Percentiles rank a stretch among this genome's conserved stretches.
Evolutionary conservation across 257 asterid genomes (phyloP).

Genomic region (Solanum lignicaule): DNA sequence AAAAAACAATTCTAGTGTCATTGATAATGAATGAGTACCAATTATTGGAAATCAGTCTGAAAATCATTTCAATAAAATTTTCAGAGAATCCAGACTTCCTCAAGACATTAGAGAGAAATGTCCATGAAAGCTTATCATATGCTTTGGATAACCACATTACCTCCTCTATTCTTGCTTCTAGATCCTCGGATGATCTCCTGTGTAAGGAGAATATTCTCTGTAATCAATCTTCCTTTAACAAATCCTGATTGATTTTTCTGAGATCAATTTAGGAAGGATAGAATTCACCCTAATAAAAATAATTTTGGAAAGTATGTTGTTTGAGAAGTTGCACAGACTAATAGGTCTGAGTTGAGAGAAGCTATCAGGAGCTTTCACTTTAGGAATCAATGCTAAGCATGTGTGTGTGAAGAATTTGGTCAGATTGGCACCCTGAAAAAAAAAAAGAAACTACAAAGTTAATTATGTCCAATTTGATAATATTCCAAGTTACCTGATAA

Average conservation of each 20-base stretch:
- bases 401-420: neutral
- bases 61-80: no score
- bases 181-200: neutral
- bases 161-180: neutral
- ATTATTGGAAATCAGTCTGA: no score
- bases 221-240: neutral
- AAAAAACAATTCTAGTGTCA: no score
- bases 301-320: neutral
- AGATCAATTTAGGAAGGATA: neutral
- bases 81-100: no score
- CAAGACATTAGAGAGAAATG: no score
- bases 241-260: neutral
- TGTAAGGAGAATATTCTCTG: neutral
- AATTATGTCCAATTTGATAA: no score
- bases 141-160: neutral
- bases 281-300: neutral
- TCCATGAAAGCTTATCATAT: neutral
- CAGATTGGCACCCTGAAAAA: neutral
- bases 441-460: no score
- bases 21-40: no score
- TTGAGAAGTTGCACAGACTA: neutral
- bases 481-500: no score
- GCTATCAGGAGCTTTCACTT: neutral
- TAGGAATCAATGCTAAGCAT: neutral
- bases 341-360: neutral